Conservation (phyloP, 169 alveolate genomes). For the Besnoitia besnoiti region DNA sequence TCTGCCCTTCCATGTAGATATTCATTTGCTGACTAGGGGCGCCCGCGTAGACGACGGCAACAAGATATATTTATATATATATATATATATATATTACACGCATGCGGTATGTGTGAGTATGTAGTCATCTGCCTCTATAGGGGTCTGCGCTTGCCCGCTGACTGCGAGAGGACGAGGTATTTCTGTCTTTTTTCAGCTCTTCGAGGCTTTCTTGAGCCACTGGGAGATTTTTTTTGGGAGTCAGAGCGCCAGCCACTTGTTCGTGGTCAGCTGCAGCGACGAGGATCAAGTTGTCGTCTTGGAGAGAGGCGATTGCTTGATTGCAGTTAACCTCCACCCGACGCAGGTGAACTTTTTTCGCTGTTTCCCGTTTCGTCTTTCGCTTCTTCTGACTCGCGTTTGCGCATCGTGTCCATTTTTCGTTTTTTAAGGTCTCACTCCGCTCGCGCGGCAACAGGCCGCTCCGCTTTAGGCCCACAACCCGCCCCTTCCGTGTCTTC, state of each 20-base stretch:
- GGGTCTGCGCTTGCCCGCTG: neutral
- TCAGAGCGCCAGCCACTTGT: constrained; percentile 80
- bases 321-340: constrained; percentile 89
- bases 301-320: constrained; percentile 87
- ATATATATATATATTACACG: too few species aligned
- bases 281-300: constrained; percentile 88
- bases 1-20: neutral
- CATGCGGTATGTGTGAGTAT: neutral
- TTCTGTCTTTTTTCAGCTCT: constrained; percentile 68
- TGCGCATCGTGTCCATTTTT: neutral
- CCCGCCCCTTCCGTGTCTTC: neutral
- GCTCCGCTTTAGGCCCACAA: too few species aligned
- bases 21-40: neutral
- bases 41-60: too few species aligned
- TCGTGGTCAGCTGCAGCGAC: constrained; percentile 83
- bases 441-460: too few species aligned
- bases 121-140: neutral
- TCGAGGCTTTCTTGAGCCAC: constrained; percentile 84
- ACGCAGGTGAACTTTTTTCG: constrained; percentile 50
- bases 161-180: too few species aligned
- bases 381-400: neutral
- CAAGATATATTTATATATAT: too few species aligned
- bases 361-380: neutral
- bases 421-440: too few species aligned
- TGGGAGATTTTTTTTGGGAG: constrained; percentile 81